phyloP scores from a whole-genome alignment of 2,329 filamentous ascomycete species.

The Diplodia intermedia region DNA sequence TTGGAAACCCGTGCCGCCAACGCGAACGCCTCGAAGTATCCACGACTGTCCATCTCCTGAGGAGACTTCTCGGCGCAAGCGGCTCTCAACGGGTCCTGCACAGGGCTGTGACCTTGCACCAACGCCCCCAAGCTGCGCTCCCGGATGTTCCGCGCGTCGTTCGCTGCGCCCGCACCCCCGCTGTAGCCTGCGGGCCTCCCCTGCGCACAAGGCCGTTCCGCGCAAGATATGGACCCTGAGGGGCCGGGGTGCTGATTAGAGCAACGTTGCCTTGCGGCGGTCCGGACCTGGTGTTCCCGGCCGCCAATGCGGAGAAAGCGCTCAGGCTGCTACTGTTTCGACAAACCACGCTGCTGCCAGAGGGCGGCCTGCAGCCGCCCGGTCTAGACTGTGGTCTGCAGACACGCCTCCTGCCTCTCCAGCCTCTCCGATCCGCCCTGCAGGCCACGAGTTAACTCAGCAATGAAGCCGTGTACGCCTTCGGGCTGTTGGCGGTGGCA shows the following conservation, averaged over 20 bases:
- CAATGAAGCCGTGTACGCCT: slow-evolving; percentile 3
- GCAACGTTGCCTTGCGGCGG: slow-evolving; percentile 15
- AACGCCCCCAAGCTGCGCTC: slow-evolving; percentile 3
- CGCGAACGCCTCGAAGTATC: slow-evolving; percentile 21
- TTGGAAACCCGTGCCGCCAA: slow-evolving; percentile 18
- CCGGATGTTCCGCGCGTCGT: slow-evolving; percentile 15
- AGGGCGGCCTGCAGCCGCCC: slow-evolving; percentile 22
- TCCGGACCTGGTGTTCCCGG: slow-evolving; percentile 20
- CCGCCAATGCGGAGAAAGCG: neutral
- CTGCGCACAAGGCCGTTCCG: neutral
- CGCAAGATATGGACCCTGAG: slow-evolving; percentile 9
- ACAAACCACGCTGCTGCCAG: slow-evolving; percentile 19
- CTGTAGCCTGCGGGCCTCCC: slow-evolving; percentile 12
- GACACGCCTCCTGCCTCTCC: slow-evolving; percentile 5
- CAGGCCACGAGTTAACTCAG: neutral
- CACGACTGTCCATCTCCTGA: slow-evolving; percentile 10
- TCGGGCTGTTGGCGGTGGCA: slow-evolving; percentile 25
- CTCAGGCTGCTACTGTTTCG: slow-evolving; percentile 6
- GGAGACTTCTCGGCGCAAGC: slow-evolving; percentile 10
- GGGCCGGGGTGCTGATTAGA: neutral
- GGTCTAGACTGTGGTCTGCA: slow-evolving; percentile 22
- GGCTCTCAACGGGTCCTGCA: slow-evolving; percentile 11
- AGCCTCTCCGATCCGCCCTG: neutral
- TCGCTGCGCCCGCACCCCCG: slow-evolving; percentile 10
- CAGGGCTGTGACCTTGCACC: slow-evolving; percentile 5